Percentiles rank a stretch among this genome's conserved stretches.
Conservation (phyloP, 225 moss, liverwort and hornwort genomes). For the Marchantia paleacea region DNA sequence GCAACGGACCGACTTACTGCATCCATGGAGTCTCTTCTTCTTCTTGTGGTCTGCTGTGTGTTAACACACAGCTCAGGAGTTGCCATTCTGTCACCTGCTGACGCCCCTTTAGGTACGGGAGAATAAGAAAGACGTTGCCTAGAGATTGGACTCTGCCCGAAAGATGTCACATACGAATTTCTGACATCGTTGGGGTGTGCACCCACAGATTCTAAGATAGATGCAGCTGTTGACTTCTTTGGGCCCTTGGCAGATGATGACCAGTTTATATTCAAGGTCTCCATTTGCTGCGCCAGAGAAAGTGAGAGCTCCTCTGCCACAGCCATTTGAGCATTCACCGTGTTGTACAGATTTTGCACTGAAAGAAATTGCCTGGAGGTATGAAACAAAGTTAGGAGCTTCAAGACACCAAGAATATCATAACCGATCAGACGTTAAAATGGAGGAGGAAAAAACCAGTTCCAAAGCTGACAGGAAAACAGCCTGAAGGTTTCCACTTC, state of each 20-base stretch:
- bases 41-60: conserved; percentile 69
- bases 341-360: conserved; percentile 85
- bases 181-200: conserved; percentile 48
- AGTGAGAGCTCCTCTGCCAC: conserved; percentile 85
- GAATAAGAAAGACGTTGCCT: conserved; percentile 63
- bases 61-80: conserved; percentile 62
- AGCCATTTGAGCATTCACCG: conserved; percentile 89
- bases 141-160: conserved; percentile 28
- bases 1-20: conserved; percentile 45
- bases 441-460: too few relatives aligned
- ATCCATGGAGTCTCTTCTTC: conserved; percentile 97
- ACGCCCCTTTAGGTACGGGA: conserved; percentile 49
- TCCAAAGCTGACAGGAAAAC: too few relatives aligned
- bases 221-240: conserved; percentile 51
- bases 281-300: conserved; percentile 80
- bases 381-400: neutral
- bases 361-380: conserved; percentile 71
- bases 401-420: neutral
- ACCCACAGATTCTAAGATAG: conserved; percentile 80
- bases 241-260: conserved; percentile 33
- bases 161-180: conserved; percentile 36
- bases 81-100: conserved; percentile 37
- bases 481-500: too few relatives aligned
- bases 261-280: conserved; percentile 59
- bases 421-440: too few relatives aligned